phyloP scores from a whole-genome alignment of 2,329 filamentous ascomycete species.

The Colletotrichum sp. region DNA sequence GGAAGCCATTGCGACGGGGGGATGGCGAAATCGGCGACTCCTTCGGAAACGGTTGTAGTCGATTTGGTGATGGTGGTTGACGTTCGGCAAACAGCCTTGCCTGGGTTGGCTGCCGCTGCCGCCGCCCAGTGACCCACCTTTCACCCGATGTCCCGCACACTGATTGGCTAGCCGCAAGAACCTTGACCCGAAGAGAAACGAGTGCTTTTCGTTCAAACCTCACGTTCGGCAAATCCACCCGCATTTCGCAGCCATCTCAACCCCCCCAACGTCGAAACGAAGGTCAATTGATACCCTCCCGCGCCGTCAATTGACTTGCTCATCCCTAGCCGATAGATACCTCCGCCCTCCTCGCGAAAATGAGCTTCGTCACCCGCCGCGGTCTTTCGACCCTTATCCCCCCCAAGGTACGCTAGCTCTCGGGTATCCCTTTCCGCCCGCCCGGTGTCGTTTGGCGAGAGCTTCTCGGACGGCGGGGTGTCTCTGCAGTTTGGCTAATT shows the following conservation, averaged over 20 bases:
- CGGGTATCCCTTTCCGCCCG: constrained; percentile 18
- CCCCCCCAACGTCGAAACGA: constrained; percentile 12
- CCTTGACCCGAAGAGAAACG: constrained; percentile 45
- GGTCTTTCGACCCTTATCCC: constrained; percentile 98
- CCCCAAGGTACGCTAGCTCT: constrained; percentile 77
- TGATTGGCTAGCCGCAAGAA: constrained; percentile 51
- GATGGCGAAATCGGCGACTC: neutral
- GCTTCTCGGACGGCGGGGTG: neutral
- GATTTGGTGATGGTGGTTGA: constrained; percentile 22
- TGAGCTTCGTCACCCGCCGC: constrained; percentile 92
- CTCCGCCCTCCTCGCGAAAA: constrained; percentile 46
- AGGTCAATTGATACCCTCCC: constrained; percentile 20
- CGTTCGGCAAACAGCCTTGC: constrained; percentile 18
- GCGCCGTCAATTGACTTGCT: constrained; percentile 16
- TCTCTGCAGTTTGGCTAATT: neutral
- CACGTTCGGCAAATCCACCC: constrained; percentile 22
- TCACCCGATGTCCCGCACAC: neutral
- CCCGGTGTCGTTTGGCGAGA: neutral
- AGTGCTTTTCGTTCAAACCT: constrained; percentile 52
- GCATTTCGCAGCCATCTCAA: constrained; percentile 16
- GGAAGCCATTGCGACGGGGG: constrained; percentile 62
- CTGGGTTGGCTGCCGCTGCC: neutral
- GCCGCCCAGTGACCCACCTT: neutral
- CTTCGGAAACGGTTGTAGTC: neutral
- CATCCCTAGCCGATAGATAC: constrained; percentile 20